Conservation (phyloP, 192 early-diverging fungal genomes). For the Mortierella antarctica region DNA sequence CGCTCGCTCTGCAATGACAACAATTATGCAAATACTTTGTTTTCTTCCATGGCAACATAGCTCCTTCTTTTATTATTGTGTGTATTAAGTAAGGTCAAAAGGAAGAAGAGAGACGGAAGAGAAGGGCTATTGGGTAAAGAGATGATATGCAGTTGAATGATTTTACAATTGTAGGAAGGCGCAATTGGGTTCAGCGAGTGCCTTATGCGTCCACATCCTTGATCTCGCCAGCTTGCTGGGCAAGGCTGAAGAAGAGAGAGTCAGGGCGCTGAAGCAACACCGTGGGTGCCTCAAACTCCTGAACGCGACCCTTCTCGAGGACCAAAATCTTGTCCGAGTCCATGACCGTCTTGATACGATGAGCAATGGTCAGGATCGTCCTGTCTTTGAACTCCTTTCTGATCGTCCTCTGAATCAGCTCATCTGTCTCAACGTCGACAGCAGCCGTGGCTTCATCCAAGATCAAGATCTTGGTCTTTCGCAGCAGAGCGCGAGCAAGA, state of each 20-base stretch:
- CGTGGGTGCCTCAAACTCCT: conserved; percentile 44
- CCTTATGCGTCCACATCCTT: conserved; percentile 9
- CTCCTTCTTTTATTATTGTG: too few species aligned
- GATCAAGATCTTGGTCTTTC: conserved; percentile 62
- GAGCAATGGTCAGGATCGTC: conserved; percentile 92
- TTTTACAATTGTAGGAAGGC: too few species aligned
- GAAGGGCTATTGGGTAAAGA: not conserved
- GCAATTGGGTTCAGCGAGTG: not conserved
- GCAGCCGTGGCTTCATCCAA: conserved; percentile 61
- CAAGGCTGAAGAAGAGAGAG: conserved; percentile 36
- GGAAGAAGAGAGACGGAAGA: too few species aligned
- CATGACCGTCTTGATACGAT: conserved; percentile 88
- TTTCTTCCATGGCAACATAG: too few species aligned
- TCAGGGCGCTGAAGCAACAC: conserved; percentile 27
- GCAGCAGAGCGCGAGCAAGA: conserved; percentile 75
- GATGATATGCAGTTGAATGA: not conserved
- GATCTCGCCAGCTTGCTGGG: conserved; percentile 40
- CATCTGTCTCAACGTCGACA: conserved; percentile 61
- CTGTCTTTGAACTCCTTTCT: conserved; percentile 75
- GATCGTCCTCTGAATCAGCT: conserved; percentile 73
- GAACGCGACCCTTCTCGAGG: conserved; percentile 69
- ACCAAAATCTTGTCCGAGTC: conserved; percentile 89
- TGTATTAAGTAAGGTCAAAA: too few species aligned
- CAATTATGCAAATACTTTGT: too few species aligned
- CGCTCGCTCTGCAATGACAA: too few species aligned